phyloP scores from a whole-genome alignment of 352 stramenopile genomes.

The Pythium aristosporum region DNA sequence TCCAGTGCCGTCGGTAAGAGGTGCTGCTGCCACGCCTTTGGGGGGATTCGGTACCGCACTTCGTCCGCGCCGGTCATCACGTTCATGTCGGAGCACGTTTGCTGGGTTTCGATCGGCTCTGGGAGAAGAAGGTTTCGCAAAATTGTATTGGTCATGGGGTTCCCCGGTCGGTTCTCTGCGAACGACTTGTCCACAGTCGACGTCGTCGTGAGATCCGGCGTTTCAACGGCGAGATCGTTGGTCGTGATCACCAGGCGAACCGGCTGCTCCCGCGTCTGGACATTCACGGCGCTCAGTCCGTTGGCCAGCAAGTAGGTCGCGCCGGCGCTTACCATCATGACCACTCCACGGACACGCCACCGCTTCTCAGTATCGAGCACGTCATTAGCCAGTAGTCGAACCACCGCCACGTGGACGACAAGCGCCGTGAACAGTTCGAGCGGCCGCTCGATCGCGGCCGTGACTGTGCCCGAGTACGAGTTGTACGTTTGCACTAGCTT shows the following conservation, averaged over 20 bases:
- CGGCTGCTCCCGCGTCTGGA: not conserved
- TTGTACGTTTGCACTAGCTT: not conserved
- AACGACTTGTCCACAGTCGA: not conserved
- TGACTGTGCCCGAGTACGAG: not conserved
- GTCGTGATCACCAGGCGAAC: not conserved
- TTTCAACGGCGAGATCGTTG: not conserved
- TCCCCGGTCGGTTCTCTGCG: not conserved
- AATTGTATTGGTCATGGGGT: not conserved
- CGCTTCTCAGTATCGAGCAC: not conserved
- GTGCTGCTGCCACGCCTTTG: not conserved
- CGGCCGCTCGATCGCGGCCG: not conserved
- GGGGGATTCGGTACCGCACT: not conserved
- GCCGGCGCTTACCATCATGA: not conserved
- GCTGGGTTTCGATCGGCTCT: not conserved
- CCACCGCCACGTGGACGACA: not conserved
- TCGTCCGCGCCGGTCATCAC: not conserved
- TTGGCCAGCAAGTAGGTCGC: not conserved
- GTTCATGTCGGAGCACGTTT: not conserved
- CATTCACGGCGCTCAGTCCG: not conserved
- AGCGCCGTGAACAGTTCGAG: not conserved
- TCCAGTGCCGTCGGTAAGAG: not conserved
- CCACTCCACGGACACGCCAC: no score
- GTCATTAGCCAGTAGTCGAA: not conserved
- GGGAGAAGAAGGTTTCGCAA: not conserved
- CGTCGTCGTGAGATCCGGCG: not conserved